phyloP scores from a whole-genome alignment of 1,139 yeast genomes.

The Yamadazyma friedrichii region DNA sequence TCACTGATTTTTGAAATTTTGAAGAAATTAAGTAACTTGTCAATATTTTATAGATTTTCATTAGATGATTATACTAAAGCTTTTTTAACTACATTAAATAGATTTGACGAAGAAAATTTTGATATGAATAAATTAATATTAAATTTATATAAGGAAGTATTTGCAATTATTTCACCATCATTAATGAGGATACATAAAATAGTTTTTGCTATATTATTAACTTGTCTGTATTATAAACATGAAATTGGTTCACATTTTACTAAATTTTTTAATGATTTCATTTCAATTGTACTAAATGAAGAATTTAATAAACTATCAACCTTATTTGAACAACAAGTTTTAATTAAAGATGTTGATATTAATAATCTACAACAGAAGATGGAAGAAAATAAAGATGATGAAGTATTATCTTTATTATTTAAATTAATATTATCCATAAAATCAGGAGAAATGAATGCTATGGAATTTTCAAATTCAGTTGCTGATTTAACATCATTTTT shows the following conservation, averaged over 20 bases:
- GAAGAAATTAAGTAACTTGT: conserved; percentile 38
- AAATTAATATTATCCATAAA: conserved; percentile 13
- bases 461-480: conserved; percentile 19
- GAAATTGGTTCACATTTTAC: conserved; percentile 26
- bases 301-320: background rate
- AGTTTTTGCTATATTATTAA: conserved; percentile 42
- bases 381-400: conserved; percentile 19
- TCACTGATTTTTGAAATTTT: conserved; percentile 51
- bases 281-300: conserved; percentile 3
- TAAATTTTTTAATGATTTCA: conserved; percentile 12
- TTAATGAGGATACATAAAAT: conserved; percentile 50
- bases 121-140: conserved; percentile 25
- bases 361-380: conserved; percentile 2
- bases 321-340: conserved; percentile 2
- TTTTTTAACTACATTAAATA: conserved; percentile 37
- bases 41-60: conserved; percentile 59
- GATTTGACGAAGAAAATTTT: conserved; percentile 14
- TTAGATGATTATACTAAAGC: conserved; percentile 44
- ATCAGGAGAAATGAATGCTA: conserved; percentile 3
- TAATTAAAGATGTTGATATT: conserved; percentile 11
- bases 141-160: conserved; percentile 47
- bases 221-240: conserved; percentile 23
- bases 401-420: conserved; percentile 16
- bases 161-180: conserved; percentile 46
- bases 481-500: conserved; percentile 19